A percentile compares a stretch with the other conserved stretches of the same genome.
Conservation (phyloP, 78 protist genomes). For the Monosiga brevicollis region DNA sequence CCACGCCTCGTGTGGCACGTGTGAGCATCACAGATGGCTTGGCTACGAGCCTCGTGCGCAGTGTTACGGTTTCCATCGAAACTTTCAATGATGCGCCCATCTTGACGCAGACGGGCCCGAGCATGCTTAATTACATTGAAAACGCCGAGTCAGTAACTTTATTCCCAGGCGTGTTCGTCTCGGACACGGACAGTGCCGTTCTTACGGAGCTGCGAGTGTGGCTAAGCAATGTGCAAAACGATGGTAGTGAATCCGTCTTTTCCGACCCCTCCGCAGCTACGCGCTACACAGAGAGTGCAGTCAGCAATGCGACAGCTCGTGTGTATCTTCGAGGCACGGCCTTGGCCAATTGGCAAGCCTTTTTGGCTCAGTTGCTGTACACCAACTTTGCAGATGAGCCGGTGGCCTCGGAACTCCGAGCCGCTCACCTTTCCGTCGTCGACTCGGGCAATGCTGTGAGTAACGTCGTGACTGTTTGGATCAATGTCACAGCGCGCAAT, state of each 20-base stretch:
- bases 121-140: not conserved
- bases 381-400: too few relatives aligned
- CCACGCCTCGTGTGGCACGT: not conserved
- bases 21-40: not conserved
- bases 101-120: not conserved
- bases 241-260: too few relatives aligned
- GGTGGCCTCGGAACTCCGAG: too few relatives aligned
- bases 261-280: too few relatives aligned
- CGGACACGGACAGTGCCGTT: not conserved
- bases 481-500: not conserved
- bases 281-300: too few relatives aligned
- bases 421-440: too few relatives aligned
- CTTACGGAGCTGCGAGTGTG: not conserved
- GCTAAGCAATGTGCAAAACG: not conserved
- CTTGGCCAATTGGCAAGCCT: too few relatives aligned
- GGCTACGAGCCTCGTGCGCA: not conserved
- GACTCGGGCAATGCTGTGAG: too few relatives aligned
- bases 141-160: not conserved
- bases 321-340: too few relatives aligned
- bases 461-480: too few relatives aligned
- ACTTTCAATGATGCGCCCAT: not conserved
- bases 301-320: too few relatives aligned
- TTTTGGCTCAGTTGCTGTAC: too few relatives aligned
- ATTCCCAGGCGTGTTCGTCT: not conserved
- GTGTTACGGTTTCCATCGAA: not conserved